Base-by-base conservation (phyloP, 495 filamentous ascomycete genomes). In the Rusavskia elegans region DNA sequence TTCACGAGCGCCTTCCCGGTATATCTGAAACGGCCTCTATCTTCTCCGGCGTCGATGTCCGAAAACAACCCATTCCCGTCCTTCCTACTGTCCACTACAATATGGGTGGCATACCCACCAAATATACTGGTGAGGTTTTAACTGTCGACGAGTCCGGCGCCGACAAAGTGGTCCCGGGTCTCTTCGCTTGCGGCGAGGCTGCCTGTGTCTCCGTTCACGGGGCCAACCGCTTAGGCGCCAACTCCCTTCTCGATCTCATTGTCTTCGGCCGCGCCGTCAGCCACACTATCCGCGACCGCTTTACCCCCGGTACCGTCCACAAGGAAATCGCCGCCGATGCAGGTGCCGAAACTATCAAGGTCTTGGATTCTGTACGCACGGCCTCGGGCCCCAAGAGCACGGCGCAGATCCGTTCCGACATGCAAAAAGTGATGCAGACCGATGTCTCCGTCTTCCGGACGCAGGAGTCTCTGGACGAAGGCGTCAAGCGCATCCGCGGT, bases 51-150 rank as follows among this genome's bases (percentile, higher is more conserved):
- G 89, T 97, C 61, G 92, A 97, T 66, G 89, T 97, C 57, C 82
- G 81, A 64, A 95, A 93, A 74, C 84, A 95, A 68, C 90, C 90
- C 57, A 97, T 97, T 62, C 90, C 90, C 51, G 92, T 97, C 58
- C 76, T 97, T 52, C 90, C 90, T 48, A 97, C 90, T 44, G 92
- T 95, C 62, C 92, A 97, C 75, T 97, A 97, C 78, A 95, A 95
- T 79, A 97, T 97, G 90, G 90, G 90, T 68, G 90, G 90, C 75
- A 95, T 96, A 62, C 90, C 90, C 45, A 97, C 90, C 54, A 86
- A 86, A 61, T 96, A 92, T 77, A 95, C 87, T 54, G 90, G 90
- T 66, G 89, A 97, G 70, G 90, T 96, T 59, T 66, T 97, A 52
- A 89, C 84, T 30, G 74, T 90, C 46, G 87, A 95, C 61, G 78